These are phyloP conservation scores for Nicotiana tabacum DNA, from an alignment of 257 asterid genomes.

Conservation along the genomic window DNA sequence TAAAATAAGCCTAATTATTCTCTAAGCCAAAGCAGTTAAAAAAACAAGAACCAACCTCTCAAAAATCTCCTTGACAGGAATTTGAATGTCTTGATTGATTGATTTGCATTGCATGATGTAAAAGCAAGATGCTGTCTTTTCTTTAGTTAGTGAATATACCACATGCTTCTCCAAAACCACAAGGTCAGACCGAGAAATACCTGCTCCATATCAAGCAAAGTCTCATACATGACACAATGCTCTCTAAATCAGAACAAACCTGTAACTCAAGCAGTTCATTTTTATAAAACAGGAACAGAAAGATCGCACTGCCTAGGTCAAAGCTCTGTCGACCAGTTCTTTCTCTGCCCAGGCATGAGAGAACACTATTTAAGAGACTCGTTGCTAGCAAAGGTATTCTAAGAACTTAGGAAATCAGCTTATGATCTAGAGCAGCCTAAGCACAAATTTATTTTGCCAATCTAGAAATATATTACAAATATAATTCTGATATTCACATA, in stretches of 20 bases:
- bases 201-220: conserved; percentile 33
- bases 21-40: not conserved
- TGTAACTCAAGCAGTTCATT: not conserved
- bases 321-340: not conserved
- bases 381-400: not conserved
- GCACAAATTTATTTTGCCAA: not conserved
- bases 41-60: conserved; percentile 43
- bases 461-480: not conserved
- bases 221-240: conserved; percentile 2
- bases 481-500: conserved; percentile 10
- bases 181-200: conserved; percentile 39
- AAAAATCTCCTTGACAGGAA: conserved; percentile 38
- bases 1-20: not conserved
- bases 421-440: not conserved
- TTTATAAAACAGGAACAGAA: not conserved
- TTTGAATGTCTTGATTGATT: conserved; percentile 14
- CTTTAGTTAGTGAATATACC: conserved; percentile 53
- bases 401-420: not conserved
- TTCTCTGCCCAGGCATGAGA: conserved; percentile 1
- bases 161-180: conserved; percentile 51
- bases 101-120: conserved; percentile 47
- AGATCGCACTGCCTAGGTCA: conserved; percentile 1
- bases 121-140: conserved; percentile 49
- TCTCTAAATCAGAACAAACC: conserved; percentile 8
- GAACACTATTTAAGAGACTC: not conserved